Base-by-base conservation (phyloP, 73 alveolate genomes). In the Effrenium voratum region DNA sequence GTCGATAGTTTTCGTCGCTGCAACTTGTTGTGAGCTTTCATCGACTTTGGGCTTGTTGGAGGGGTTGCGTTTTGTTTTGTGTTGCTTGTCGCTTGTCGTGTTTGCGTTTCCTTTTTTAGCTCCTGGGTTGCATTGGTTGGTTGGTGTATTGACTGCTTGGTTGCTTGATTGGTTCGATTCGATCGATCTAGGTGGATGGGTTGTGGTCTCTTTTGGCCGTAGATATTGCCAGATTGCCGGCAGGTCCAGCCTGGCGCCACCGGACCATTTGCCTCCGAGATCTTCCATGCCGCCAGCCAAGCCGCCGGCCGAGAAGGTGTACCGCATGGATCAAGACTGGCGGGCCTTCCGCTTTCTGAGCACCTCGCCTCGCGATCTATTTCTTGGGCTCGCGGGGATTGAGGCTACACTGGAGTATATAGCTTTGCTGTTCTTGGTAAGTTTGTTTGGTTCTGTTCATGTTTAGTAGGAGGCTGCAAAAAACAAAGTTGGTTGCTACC, bases 291-390 rank as follows among this genome's bases (percentile, higher is more conserved):
- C 63, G 63, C 63, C 63, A 12, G 26, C 63, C 63, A 52, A 8
- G 63, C 63, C 63, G 63, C 63, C 63, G 26, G 19, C 26, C 63
- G 63, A 52, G 63, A 19, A 8, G 8, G 8, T 52, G 63, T 8
- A 19, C 63, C 19, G 8, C 26, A 19, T 52, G 47, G 70, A 83
- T 12, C 10, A 19, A 5, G 95, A 87, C 49, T 87, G 95, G 95
- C 95, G 95, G 46, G 85, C 95, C 46, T 60, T 87, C 68, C 95
- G 83, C n/a, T 40, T 87, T 13, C 38, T 87, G 43, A 87, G 95
- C 38, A 24, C 34, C 95, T 46, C 28, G 94, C 85, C 15, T 12
- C 86, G 8, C 30, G 79, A n/a, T n/a, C n/a, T n/a, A n/a, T n/a
- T n/a, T n/a, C n/a, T n/a, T n/a, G n/a, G n/a, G n/a, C n/a, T n/a